phyloP scores from a whole-genome alignment of 1,284 basidiomycete genomes.

The Ustilago cynodontis region DNA sequence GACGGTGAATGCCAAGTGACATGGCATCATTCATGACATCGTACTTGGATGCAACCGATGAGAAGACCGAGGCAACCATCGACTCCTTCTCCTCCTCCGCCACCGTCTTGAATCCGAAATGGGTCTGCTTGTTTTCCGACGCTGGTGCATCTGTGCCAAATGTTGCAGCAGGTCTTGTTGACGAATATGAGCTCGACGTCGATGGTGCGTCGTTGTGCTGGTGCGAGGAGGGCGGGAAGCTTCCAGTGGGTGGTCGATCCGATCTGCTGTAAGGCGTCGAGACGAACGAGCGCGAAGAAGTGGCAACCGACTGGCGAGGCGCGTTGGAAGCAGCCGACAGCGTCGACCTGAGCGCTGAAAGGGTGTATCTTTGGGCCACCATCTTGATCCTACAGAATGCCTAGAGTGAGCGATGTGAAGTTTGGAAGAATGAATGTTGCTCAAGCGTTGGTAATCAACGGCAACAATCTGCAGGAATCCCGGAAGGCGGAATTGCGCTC shows the following conservation, averaged over 20 bases:
- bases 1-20: constrained; percentile 92
- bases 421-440: not conserved
- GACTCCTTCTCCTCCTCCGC: constrained; percentile 79
- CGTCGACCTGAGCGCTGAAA: constrained; percentile 49
- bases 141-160: constrained; percentile 27
- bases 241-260: constrained; percentile 36
- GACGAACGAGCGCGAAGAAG: constrained; percentile 40
- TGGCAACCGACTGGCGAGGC: constrained; percentile 35
- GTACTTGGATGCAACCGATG: constrained; percentile 94
- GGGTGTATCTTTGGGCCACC: constrained; percentile 48
- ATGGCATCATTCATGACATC: constrained; percentile 99
- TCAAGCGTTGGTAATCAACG: not conserved
- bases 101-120: constrained; percentile 92
- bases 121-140: constrained; percentile 72
- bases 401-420: not conserved
- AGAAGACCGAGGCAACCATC: constrained; percentile 89
- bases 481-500: constrained; percentile 13
- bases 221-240: constrained; percentile 58
- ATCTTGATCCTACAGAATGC: constrained; percentile 24
- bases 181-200: constrained; percentile 11
- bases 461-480: constrained; percentile 1
- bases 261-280: constrained; percentile 44
- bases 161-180: constrained; percentile 21
- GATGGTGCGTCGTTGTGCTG: constrained; percentile 21
- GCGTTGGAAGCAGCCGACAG: constrained; percentile 38